Evolutionary conservation across 2,329 filamentous ascomycete genomes (phyloP).

Genomic region (Colletotrichum liaoningense): DNA sequence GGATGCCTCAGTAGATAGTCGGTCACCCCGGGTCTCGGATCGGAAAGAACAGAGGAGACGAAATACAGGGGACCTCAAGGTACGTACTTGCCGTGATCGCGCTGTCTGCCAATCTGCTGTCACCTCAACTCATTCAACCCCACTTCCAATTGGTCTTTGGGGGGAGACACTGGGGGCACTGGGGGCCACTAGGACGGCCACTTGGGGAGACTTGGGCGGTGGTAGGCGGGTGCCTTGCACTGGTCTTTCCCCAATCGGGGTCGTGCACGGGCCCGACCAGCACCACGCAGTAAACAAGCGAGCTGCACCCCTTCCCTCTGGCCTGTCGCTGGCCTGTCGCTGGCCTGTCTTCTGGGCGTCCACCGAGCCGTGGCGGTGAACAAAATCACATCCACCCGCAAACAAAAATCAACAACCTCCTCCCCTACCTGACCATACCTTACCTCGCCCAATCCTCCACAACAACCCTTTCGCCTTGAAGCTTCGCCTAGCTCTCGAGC

Average conservation of each 20-base stretch:
- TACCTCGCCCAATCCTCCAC: slow-evolving; percentile 41
- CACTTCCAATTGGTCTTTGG: slow-evolving; percentile 15
- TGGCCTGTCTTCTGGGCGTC: slow-evolving; percentile 40
- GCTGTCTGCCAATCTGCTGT: slow-evolving; percentile 6
- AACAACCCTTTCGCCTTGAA: slow-evolving; percentile 36
- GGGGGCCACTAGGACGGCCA: background rate
- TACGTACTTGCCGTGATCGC: background rate
- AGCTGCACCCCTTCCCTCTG: slow-evolving; percentile 41
- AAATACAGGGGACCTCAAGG: background rate
- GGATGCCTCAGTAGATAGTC: background rate
- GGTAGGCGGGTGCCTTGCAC: slow-evolving; percentile 28
- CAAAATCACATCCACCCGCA: slow-evolving; percentile 39
- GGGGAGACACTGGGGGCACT: background rate
- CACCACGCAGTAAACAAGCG: slow-evolving; percentile 47
- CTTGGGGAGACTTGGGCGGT: background rate
- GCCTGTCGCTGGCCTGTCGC: slow-evolving; percentile 19
- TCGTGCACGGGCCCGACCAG: slow-evolving; percentile 41
- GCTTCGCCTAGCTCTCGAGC: slow-evolving; percentile 45
- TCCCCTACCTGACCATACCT: slow-evolving; percentile 39
- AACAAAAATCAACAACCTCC: slow-evolving; percentile 52
- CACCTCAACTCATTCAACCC: slow-evolving; percentile 20
- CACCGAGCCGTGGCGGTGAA: slow-evolving; percentile 48
- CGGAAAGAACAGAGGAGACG: slow-evolving; percentile 12
- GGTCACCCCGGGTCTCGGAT: slow-evolving; percentile 10
- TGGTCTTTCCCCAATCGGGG: slow-evolving; percentile 43